Base-by-base conservation (phyloP, 176 grass and related monocot species). In the Thalia dealbata region DNA sequence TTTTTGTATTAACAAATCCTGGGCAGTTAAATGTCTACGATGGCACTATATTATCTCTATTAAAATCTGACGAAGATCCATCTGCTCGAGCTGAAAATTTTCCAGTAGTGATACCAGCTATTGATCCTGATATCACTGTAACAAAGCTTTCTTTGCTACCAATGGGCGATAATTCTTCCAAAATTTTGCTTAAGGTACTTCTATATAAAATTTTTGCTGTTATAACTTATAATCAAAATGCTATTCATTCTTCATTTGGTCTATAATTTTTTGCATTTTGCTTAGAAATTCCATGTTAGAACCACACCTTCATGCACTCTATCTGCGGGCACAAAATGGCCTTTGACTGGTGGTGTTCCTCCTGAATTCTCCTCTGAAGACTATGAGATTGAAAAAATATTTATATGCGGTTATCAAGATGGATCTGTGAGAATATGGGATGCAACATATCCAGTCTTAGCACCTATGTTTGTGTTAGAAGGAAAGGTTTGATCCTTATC, bases 351-450 rank as follows among this genome's bases (percentile, higher is more conserved):
- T 84, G 93, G 93, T 45, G 89, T 92, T 79, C 89, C 82, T 67
- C 89, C 86, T 88, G 89, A 96, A 86, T 85, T 96, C 80, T 90
- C 85, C 70, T 80, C 75, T 15, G 76, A 92, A 84, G 74, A 90
- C 61, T 74, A 76, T 73, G 76, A 18, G 27, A 64, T 96, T 73
- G 80, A 85, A 87, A 96, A 86, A 82, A 46, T 96, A 79, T 92
- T 90, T 66, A 79, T 92, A 70, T 84, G 86, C 67, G 92, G 92
- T 45, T 96, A 96, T 76, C 82, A 96, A 85, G 92, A 96, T 89
- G 87, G 92, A 77, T 92, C 89, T 68, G 87, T 96, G 83, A 92
- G 84, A 96, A 87, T 96, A 75, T 96, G 89, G 86, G 89, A 96
- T 76, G 89, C 84, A 44, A 96, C 92, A 54, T 88, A 86, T 89